Evolutionary conservation across 495 filamentous ascomycete species (phyloP), one percentile per base, ranked within the genome.

Genomic region (Aspergillus campestris): DNA sequence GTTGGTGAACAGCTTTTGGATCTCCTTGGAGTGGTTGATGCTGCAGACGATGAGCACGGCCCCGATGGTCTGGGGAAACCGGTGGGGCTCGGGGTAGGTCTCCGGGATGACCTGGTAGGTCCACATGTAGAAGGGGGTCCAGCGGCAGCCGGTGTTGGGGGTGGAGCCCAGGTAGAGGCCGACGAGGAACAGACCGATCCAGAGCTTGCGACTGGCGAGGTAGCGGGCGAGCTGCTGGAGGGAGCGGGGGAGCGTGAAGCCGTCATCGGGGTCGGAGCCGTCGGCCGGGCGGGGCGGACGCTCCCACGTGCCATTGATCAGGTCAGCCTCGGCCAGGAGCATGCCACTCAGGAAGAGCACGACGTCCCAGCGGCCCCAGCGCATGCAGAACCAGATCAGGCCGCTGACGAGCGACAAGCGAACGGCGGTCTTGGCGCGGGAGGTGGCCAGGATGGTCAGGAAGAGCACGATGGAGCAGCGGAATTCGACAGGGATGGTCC

Each of bases 401-500:
- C 49, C 53, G 5, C 67, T 49, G 15, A 78, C 69, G 3, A 72
- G 45, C 0, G 56, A 47, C 44, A 80, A 61, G 5, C 79, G 70
- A 7, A 79, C 49, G 3, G 56, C 45, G n/a, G 71, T 50, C 30
- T 58, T 55, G 8, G 78, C 60, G 18, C 77, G 70, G 6, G 76
- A 73, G 9, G 80, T 66, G 7, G 71, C 82, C 3, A 84, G 48
- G 27, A 79, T 67, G 1, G 70, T 69, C 37, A 83, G 53, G 58
- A 86, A 86, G 4, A 86, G 67, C 38, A 83, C 64, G 49, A 86
- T 74, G 7, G 79, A 82, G 47, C 73, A 73, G 40, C 78, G 68
- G 49, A 84, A 83, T 55, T 86, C 82, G 24, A 85, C 73, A 0
- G 82, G 82, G n/a, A 86, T 83, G 18, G 82, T 86, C 82, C 82